These are phyloP conservation scores for Colletotrichum tropicale DNA, from an alignment of 2,329 filamentous ascomycete genomes.

Conservation along the genomic window DNA sequence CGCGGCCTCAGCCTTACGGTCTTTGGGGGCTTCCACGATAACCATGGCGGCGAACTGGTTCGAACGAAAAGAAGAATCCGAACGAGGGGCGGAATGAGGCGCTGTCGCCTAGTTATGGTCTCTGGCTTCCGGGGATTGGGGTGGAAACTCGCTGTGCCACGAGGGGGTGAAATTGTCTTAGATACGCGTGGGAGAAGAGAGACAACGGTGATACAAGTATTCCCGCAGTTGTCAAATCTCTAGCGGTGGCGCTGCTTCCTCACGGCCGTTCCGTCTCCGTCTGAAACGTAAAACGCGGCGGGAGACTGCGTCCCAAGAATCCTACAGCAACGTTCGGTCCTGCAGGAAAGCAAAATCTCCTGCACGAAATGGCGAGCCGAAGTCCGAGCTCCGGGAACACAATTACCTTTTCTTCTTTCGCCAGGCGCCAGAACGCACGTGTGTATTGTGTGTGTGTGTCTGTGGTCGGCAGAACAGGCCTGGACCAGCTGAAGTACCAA, in stretches of 20 bases:
- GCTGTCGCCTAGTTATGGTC: not conserved
- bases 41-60: not conserved
- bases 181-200: not conserved
- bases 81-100: not conserved
- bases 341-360: not conserved
- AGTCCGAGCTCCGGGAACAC: not conserved
- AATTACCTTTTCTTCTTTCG: not conserved
- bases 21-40: not conserved
- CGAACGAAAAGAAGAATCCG: not conserved
- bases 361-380: not conserved
- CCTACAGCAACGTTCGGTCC: not conserved
- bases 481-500: not conserved
- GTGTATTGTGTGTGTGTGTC: not conserved
- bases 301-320: not conserved
- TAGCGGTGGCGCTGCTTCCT: not conserved
- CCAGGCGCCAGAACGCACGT: not conserved
- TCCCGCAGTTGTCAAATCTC: not conserved
- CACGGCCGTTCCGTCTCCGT: not conserved
- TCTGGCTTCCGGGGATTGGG: not conserved
- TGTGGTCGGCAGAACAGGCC: not conserved
- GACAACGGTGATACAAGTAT: conserved; percentile 1
- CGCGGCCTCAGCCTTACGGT: not conserved
- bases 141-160: not conserved
- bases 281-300: conserved; percentile 5
- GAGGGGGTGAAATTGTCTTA: not conserved